Percentiles rank a stretch among this genome's conserved stretches.
Conservation (phyloP, 2,329 filamentous ascomycete species). For the Monilinia polystroma region DNA sequence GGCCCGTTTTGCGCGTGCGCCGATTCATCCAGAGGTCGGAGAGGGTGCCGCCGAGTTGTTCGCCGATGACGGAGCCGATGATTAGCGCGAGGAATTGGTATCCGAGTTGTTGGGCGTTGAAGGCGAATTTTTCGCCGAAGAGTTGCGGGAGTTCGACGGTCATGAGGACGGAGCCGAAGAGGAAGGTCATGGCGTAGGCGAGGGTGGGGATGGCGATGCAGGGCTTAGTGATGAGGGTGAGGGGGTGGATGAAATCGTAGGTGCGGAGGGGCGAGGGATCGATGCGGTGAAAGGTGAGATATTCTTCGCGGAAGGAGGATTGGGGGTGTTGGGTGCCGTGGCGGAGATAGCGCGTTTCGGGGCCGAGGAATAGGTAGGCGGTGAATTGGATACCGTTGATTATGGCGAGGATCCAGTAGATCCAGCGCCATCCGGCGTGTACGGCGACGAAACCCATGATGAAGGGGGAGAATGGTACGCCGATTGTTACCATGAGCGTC, state of each 20-base stretch:
- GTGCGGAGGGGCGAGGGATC: slow-evolving; percentile 51
- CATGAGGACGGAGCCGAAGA: slow-evolving; percentile 52
- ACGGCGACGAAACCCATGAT: slow-evolving; percentile 44
- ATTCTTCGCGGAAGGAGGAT: slow-evolving; percentile 37
- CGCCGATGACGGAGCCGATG: slow-evolving; percentile 56
- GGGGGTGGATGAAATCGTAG: slow-evolving; percentile 53
- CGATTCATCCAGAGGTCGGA: slow-evolving; percentile 55
- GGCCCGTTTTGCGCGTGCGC: slow-evolving; percentile 41
- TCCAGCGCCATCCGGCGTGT: slow-evolving; percentile 22
- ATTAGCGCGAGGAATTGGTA: slow-evolving; percentile 58
- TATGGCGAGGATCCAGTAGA: slow-evolving; percentile 47
- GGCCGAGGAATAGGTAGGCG: slow-evolving; percentile 55
- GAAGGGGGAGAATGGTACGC: slow-evolving; percentile 32
- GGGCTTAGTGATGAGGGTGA: slow-evolving; percentile 45
- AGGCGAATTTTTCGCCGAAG: slow-evolving; percentile 53
- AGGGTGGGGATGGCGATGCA: slow-evolving; percentile 52
- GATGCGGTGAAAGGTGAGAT: slow-evolving; percentile 49
- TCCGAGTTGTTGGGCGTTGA: slow-evolving; percentile 57
- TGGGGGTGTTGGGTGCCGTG: slow-evolving; percentile 9
- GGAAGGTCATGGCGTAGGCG: slow-evolving; percentile 59
- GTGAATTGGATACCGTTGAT: slow-evolving; percentile 57
- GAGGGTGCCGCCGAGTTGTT: slow-evolving; percentile 55
- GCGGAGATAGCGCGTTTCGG: slow-evolving; percentile 55
- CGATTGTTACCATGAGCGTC: slow-evolving; percentile 42
- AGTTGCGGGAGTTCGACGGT: slow-evolving; percentile 60